Base-by-base conservation (phyloP, 768 basidiomycete species). In the Pisolithus albus region DNA sequence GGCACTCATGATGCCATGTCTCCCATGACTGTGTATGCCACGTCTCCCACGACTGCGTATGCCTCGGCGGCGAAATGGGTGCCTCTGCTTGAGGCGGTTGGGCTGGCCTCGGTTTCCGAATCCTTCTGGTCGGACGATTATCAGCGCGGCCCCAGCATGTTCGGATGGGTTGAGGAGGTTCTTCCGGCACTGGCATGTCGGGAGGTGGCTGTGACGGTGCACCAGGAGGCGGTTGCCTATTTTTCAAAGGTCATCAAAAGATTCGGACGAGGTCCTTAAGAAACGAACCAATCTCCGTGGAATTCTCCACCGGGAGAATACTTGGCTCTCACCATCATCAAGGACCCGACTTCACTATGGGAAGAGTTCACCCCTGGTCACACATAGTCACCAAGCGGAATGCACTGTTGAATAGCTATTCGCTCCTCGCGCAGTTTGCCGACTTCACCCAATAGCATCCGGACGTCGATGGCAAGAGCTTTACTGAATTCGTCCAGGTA, bases 401-500 rank as follows among this genome's bases (percentile, higher is more conserved):
- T 86, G 46, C 70, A 92, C 89, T 85, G 81, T 72, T 90, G 86
- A 21, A 91, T 72, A 19, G 76, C 78, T 40, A 88, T 81, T 59
- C 83, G 77, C 61, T 92, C 85, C 67, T 90, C 86, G 4, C 86
- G 81, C 43, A 92, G 72, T 57, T 84, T 87, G 38, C 89, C 88
- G 37, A 92, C 90, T 71, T 92, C 90, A 34, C 77, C 79, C 79
- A 92, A 77, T 13, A 92, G 74, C 77, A 88, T 84, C 26, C 88
- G 82, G 9, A 92, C 89, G 70, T 92, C 90, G 13, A 79, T 75
- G 3, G 90, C 88, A 44, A 92, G 69, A 1, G 90, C 84, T 64
- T 83, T 86, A 66, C 88, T 91, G 70, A 92, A 92, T 51, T 92
- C 88, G 54, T 92, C 86, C 13, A 92, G 76, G 64, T 92, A 92